Evolutionary conservation across 2,329 filamentous ascomycete species (phyloP).

Genomic region (Triangularia verruculosa): DNA sequence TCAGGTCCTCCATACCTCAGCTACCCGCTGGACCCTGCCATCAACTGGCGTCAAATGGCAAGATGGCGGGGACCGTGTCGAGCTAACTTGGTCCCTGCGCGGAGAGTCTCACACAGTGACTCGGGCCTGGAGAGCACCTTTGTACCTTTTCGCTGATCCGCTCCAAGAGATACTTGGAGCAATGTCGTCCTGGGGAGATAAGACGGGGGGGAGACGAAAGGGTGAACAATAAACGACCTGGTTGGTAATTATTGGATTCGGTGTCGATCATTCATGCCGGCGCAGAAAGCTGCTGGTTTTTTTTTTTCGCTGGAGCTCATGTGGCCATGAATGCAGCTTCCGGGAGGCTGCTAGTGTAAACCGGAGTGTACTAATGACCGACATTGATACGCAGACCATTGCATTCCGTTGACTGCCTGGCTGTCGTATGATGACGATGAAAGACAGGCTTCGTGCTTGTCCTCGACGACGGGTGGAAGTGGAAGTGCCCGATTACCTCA

Average conservation of each 20-base stretch:
- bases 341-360: not conserved
- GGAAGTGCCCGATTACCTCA: not conserved
- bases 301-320: constrained; percentile 6
- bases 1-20: constrained; percentile 11
- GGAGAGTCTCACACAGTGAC: constrained; percentile 10
- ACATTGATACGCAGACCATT: not conserved
- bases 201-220: not conserved
- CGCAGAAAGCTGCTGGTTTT: not conserved
- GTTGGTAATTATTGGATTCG: not conserved
- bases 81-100: not conserved
- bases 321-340: constrained; percentile 16
- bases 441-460: not conserved
- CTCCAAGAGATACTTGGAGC: not conserved
- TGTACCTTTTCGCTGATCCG: not conserved
- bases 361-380: not conserved
- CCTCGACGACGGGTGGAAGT: not conserved
- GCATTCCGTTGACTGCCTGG: not conserved
- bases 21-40: constrained; percentile 14
- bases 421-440: not conserved
- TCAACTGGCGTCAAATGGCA: constrained; percentile 12
- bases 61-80: constrained; percentile 3
- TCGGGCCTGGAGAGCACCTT: constrained; percentile 10
- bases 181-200: not conserved
- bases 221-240: not conserved
- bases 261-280: not conserved